phyloP scores from a whole-genome alignment of 768 basidiomycete genomes.

The Hygrophoropsis aurantiaca region DNA sequence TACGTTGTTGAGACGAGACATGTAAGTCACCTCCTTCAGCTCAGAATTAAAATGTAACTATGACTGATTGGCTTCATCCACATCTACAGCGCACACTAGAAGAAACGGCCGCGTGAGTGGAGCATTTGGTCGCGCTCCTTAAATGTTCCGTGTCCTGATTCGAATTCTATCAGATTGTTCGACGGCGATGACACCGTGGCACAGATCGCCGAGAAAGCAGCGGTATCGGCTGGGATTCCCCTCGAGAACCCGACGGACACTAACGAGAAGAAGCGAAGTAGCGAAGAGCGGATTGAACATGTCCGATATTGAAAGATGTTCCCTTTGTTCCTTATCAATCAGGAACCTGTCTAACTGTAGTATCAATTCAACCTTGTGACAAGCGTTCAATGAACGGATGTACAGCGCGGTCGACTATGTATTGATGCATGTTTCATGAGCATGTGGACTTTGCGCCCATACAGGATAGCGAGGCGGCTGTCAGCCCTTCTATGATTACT shows the following conservation, averaged over 20 bases:
- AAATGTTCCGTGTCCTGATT: background rate
- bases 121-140: background rate
- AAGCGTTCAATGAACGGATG: too few relatives aligned
- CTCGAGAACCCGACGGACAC: background rate
- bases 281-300: background rate
- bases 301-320: background rate
- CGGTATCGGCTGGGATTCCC: too few relatives aligned
- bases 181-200: slow-evolving; percentile 27
- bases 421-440: too few relatives aligned
- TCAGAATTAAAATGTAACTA: background rate
- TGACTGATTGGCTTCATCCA: background rate
- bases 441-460: too few relatives aligned
- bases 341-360: too few relatives aligned
- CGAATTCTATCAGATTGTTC: slow-evolving; percentile 19
- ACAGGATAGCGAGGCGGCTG: too few relatives aligned
- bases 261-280: background rate
- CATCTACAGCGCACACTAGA: slow-evolving; percentile 26
- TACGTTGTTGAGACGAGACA: slow-evolving; percentile 35
- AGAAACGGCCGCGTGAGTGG: slow-evolving; percentile 31
- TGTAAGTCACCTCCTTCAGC: slow-evolving; percentile 7
- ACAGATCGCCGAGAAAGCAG: background rate
- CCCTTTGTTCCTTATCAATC: too few relatives aligned
- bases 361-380: too few relatives aligned
- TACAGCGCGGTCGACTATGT: too few relatives aligned
- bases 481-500: too few relatives aligned